Percentiles rank a stretch among this genome's conserved stretches.
Evolutionary conservation across 2,329 filamentous ascomycete species (phyloP).

Genomic region (Fusarium sp.): DNA sequence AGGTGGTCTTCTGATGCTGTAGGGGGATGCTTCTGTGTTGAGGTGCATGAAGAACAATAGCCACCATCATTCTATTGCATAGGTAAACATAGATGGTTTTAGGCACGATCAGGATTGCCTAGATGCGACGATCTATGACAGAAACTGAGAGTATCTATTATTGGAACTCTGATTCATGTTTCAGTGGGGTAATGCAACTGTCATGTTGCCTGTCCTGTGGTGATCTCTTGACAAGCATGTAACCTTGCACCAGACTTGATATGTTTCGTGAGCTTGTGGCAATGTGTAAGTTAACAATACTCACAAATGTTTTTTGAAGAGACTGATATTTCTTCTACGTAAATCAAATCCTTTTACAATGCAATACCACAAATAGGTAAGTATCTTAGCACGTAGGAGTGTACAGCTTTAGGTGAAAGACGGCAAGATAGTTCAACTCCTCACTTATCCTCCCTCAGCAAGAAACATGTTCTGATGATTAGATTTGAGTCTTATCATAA

Average conservation of each 20-base stretch:
- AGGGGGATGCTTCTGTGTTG: constrained; percentile 7
- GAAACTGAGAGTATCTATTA: not conserved
- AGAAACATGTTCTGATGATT: not conserved
- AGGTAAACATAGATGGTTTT: not conserved
- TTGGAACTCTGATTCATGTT: constrained; percentile 10
- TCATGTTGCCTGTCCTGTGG: not conserved
- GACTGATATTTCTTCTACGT: too few relatives aligned
- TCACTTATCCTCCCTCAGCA: too few relatives aligned
- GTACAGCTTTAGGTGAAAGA: too few relatives aligned
- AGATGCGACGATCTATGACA: not conserved
- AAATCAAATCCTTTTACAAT: too few relatives aligned
- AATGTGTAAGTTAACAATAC: not conserved
- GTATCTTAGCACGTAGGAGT: too few relatives aligned
- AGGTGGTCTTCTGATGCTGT: constrained; percentile 1
- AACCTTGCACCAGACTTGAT: not conserved
- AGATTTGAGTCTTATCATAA: not conserved
- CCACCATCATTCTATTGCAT: not conserved
- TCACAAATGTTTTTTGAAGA: not conserved
- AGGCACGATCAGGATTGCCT: not conserved
- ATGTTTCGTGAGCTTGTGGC: not conserved
- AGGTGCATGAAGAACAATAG: constrained; percentile 11
- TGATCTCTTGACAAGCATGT: not conserved
- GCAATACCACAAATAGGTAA: too few relatives aligned
- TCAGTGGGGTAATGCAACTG: constrained; percentile 1
- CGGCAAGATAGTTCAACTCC: too few relatives aligned